Percentiles rank a stretch among this genome's conserved stretches.
phyloP scores from a whole-genome alignment of 495 filamentous ascomycete species.

The Aspergillus olivimuriae region DNA sequence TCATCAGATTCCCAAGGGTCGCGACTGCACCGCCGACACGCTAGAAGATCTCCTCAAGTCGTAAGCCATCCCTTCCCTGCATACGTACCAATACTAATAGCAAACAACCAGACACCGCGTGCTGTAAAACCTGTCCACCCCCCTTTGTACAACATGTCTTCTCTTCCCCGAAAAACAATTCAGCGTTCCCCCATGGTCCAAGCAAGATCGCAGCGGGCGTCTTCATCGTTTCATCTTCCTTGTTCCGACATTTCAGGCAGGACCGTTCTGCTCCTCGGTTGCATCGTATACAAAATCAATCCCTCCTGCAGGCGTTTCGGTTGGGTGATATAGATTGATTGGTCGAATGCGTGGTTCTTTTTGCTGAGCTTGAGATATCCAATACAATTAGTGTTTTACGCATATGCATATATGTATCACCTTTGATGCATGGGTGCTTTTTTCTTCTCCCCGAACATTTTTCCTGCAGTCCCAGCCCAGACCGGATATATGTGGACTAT shows the following conservation, averaged over 20 bases:
- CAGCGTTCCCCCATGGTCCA: too few species aligned
- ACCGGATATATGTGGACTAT: too few species aligned
- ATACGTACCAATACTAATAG: too few species aligned
- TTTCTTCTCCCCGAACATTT: background rate
- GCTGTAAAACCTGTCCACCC: background rate
- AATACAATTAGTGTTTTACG: slow-evolving; percentile 11
- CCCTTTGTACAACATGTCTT: too few species aligned
- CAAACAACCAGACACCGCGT: too few species aligned
- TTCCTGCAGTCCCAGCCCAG: background rate
- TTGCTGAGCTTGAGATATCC: slow-evolving; percentile 26
- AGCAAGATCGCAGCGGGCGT: too few species aligned
- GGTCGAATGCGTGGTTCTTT: too few species aligned
- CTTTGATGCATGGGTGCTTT: background rate
- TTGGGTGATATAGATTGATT: slow-evolving; percentile 1
- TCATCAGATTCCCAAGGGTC: slow-evolving; percentile 70
- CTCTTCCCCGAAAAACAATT: too few species aligned
- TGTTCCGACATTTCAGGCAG: background rate
- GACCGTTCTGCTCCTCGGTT: too few species aligned
- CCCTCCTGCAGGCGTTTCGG: slow-evolving; percentile 5
- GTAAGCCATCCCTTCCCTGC: slow-evolving; percentile 32
- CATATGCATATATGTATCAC: slow-evolving; percentile 1
- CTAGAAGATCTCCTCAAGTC: slow-evolving; percentile 56
- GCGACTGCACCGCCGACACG: slow-evolving; percentile 50
- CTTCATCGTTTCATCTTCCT: too few species aligned
- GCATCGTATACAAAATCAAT: too few species aligned